Evolutionary conservation across 106 monocot genomes (phyloP).

Genomic region (Posidonia australis): DNA sequence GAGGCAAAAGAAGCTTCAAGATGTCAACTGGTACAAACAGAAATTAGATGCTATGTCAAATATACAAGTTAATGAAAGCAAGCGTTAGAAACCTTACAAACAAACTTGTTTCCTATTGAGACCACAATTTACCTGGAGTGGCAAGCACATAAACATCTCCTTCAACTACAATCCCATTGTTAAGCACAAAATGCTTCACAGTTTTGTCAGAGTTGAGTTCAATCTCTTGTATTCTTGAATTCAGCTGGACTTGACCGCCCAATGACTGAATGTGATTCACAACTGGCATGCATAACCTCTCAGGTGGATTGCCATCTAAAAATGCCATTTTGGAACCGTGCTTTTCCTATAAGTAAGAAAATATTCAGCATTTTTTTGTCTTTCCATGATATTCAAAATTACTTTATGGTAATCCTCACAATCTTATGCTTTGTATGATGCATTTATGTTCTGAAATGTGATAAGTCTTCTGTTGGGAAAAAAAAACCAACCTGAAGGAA

Average conservation of each 20-base stretch:
- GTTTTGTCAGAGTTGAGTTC: conserved; percentile 80
- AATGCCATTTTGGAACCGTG: conserved; percentile 98
- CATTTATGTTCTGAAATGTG: not conserved
- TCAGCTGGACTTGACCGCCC: conserved; percentile 75
- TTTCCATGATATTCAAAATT: not conserved
- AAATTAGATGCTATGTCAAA: not conserved
- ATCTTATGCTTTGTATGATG: no score
- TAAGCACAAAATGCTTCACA: conserved; percentile 78
- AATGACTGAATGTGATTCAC: conserved; percentile 70
- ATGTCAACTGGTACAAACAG: conserved; percentile 68
- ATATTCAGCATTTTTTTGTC: not conserved
- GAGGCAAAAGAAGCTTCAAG: conserved; percentile 87
- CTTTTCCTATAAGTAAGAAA: conserved; percentile 59
- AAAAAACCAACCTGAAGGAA: conserved; percentile 67
- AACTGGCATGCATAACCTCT: conserved; percentile 87
- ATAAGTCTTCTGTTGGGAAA: not conserved
- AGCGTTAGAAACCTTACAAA: not conserved
- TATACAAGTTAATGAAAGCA: not conserved
- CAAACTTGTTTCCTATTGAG: not conserved
- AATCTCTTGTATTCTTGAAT: conserved; percentile 76
- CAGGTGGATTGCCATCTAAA: conserved; percentile 94
- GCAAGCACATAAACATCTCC: conserved; percentile 91
- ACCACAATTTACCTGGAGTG: conserved; percentile 51
- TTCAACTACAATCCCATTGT: conserved; percentile 50
- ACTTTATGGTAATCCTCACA: no score